Evolutionary conservation across 2,329 filamentous ascomycete genomes (phyloP).

Genomic region (Hansfordia pulvinata): DNA sequence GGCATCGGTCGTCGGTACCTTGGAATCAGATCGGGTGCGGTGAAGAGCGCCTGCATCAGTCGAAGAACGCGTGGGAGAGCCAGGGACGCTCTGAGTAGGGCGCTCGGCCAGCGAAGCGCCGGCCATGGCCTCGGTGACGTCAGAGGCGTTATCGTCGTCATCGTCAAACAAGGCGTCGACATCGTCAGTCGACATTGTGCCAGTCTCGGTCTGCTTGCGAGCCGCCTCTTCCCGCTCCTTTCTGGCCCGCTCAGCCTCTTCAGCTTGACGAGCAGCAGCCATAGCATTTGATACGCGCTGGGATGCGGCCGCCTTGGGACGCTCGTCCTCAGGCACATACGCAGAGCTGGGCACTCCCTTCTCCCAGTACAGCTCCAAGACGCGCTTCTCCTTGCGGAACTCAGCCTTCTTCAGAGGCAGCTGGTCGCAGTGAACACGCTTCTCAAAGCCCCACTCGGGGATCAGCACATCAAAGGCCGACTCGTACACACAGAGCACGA

Average conservation of each 20-base stretch:
- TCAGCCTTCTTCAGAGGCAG: conserved; percentile 98
- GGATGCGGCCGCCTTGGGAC: conserved; percentile 67
- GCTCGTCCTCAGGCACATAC: conserved; percentile 93
- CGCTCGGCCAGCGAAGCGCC: conserved; percentile 83
- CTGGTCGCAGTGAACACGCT: conserved; percentile 97
- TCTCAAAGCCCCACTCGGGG: conserved; percentile 96
- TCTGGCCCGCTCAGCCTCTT: conserved; percentile 66
- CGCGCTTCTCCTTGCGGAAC: conserved; percentile 88
- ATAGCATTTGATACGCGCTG: conserved; percentile 62
- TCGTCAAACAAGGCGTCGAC: conserved; percentile 94
- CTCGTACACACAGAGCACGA: conserved; percentile 95
- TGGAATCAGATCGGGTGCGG: conserved; percentile 88
- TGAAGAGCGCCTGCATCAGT: conserved; percentile 58
- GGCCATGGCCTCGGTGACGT: conserved; percentile 81
- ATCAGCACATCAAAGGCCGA: conserved; percentile 97
- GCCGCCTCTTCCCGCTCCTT: conserved; percentile 85
- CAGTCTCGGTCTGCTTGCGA: conserved; percentile 87
- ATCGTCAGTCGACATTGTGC: conserved; percentile 85
- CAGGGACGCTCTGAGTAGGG: conserved; percentile 88
- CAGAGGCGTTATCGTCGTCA: conserved; percentile 75
- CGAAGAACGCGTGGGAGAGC: conserved; percentile 70
- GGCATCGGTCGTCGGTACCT: conserved; percentile 61
- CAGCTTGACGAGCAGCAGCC: conserved; percentile 65
- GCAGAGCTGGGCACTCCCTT: conserved; percentile 95
- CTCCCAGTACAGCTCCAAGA: conserved; percentile 98